A percentile compares a stretch with the other conserved stretches of the same genome.
Evolutionary conservation across 2,329 filamentous ascomycete genomes (phyloP).

Genomic region (Emydomyces testavorans): DNA sequence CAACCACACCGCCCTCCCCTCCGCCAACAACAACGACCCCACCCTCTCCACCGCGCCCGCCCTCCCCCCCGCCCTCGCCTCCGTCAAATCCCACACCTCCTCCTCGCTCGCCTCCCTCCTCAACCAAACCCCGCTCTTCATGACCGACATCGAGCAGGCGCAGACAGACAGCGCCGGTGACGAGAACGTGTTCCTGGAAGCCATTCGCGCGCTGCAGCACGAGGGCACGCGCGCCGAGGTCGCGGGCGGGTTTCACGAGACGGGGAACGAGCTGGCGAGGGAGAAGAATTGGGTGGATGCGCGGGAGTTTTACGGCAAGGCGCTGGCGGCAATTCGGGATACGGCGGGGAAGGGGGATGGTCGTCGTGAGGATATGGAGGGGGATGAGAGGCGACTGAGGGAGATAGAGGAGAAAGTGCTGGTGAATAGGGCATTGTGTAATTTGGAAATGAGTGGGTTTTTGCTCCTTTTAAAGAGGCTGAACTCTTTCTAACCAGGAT

Average conservation of each 20-base stretch:
- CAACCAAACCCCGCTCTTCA: constrained; percentile 75
- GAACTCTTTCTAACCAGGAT: not conserved
- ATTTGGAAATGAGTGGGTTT: constrained; percentile 63
- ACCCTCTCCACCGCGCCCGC: constrained; percentile 31
- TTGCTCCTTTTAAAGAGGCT: not conserved
- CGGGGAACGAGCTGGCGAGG: constrained; percentile 80
- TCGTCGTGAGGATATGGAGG: constrained; percentile 42
- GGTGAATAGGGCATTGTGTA: constrained; percentile 79
- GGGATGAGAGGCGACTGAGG: constrained; percentile 52
- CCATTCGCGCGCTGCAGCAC: constrained; percentile 79
- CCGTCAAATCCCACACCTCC: constrained; percentile 44
- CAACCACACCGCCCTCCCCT: constrained; percentile 20
- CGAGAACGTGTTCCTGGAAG: constrained; percentile 74
- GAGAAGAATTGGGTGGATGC: constrained; percentile 67
- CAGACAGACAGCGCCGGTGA: constrained; percentile 45
- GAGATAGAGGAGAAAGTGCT: constrained; percentile 63
- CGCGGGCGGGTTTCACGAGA: constrained; percentile 72
- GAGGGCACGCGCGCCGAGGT: constrained; percentile 83
- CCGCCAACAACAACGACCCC: constrained; percentile 18
- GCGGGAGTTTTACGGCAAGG: constrained; percentile 83
- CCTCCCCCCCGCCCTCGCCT: constrained; percentile 49
- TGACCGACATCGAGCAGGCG: constrained; percentile 69
- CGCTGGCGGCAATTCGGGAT: constrained; percentile 58
- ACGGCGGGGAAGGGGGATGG: constrained; percentile 23
- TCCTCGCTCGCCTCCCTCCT: constrained; percentile 54